Evolutionary conservation across 2,329 filamentous ascomycete genomes (phyloP), one percentile per base, ranked within the genome.

Genomic region (Aspergillus piperis): DNA sequence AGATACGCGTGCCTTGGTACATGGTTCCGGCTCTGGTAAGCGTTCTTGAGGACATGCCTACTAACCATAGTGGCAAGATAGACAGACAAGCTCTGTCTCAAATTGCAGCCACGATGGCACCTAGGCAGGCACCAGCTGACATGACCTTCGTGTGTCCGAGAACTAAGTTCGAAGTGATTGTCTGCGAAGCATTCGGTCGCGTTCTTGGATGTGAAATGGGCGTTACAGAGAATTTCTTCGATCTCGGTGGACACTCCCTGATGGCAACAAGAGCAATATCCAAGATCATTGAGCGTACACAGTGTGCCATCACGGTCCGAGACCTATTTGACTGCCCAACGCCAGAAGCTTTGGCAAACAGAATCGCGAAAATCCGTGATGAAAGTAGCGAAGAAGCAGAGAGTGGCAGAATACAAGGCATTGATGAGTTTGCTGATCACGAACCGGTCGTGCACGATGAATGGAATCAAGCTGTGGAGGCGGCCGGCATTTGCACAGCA

Each of bases 51-150:
- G 13, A 47, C 13, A 60, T 60, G 58, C 58, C 58, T 30, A 56
- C 52, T 13, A 60, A 56, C 15, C 27, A 55, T 27, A 60, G 49
- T 25, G 58, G 58, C 44, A 60, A 60, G 38, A 13, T 60, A 42
- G 58, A 60, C 38, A 53, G 58, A n/a, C 32, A 27, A 38, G 44
- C 36, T 51, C 52, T 60, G 11, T 7, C 44, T 7, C 15, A 56
- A 13, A 38, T 59, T 13, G 44, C 25, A 5, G 17, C 25, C 3
- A 49, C 13, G 10, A 10, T 25, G 11, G n/a, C 25, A 7, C 38
- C 25, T 17, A 25, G n/a, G 15, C 47, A 49, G n/a, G 17, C 10
- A 32, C 6, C 7, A 17, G 10, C 8, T 10, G 25, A 13, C 5
- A n/a, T 25, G 27, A 7, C 25, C 15, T n/a, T 23, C 27, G 41